Base-by-base conservation (phyloP, 2,329 filamentous ascomycete genomes). In the Lachnellula cervina region DNA sequence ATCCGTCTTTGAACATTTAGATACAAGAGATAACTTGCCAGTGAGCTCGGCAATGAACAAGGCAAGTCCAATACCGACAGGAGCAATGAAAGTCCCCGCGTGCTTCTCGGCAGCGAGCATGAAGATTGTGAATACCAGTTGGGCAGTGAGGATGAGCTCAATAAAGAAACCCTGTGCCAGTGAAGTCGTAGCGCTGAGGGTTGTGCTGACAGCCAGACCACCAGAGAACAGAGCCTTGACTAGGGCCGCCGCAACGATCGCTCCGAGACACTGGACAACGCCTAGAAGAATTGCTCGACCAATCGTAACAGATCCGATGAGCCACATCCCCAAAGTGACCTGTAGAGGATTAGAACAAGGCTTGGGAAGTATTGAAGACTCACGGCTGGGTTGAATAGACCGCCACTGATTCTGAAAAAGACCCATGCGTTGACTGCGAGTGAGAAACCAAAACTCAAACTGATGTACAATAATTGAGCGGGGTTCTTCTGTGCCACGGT, bases 101-200 rank as follows among this genome's bases (percentile, higher is more conserved):
- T 78, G 76, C 62, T 79, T 77, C 65, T 79, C 76, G 25, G 75
- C 75, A 21, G 77, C 76, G n/a, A 79, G 70, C 76, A 79, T 78
- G 58, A 79, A 76, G 52, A 79, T 76, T 11, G 75, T 74, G 54
- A 79, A 77, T 14, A 77, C 70, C 25, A 80, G 60, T 59, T 79
- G 73, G 11, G 75, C 73, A 2, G 77, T 79, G 16, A 79, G 66
- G 32, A 80, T 69, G 60, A 76, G 76, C 59, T 80, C 77, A 40
- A 80, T 76, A 55, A 79, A 73, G 21, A 79, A 67, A n/a, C 76
- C 77, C 59, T 77, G 76, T 2, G 70, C 73, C 2, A 73, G 57
- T 13, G 70, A 71, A 2, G 74, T 73, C 5, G 71, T 71, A 19
- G 68, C 70, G 35, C 70, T 69, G 1, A 79, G 70, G 0, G 66